Evolutionary conservation across 495 filamentous ascomycete species (phyloP), one percentile per base, ranked within the genome.

Genomic region (Delitschia confertaspora): DNA sequence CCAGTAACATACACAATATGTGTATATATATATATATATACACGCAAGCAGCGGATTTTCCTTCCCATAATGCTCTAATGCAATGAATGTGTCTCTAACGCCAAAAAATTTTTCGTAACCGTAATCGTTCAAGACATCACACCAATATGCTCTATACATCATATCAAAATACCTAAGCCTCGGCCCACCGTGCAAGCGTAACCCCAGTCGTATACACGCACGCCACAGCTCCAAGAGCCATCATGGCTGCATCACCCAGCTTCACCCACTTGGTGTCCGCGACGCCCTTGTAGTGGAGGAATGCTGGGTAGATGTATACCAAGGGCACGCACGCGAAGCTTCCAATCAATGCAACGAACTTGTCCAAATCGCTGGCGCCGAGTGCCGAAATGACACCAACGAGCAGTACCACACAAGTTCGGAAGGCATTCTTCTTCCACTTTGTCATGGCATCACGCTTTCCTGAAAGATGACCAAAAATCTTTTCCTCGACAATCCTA

Each of bases 391-490:
- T 65, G 7, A 62, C 52, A 2, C 69, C 73, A 31, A 74, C 76
- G 2, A 70, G 3, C 1, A 68, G 38, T 7, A 78, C 70, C 6
- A 78, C 36, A 0, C 27, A 50, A 0, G 71, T 50, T 2, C 78
- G 67, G 40, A 82, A 74, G 3, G 52, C 63, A 42, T 82, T 82
- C 69, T 82, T 82, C 55, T 73, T 74, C 78, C 78, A 82, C 51
- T 82, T 82, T 27, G 68, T 79, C 13, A 54, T 49, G 9, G 55
- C 42, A 38, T 65, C 69, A 20, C 60, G 64, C 57, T 75, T 80
- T 2, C 78, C 78, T 1, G 78, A 79, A 13, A 61, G 64, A 4
- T 66, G 62, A 6, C 71, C 72, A 45, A 77, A 43, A 17, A 79
- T 45, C 23, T 52, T 62, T 0, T 64, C 66, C 57, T 80, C 78